phyloP scores from a whole-genome alignment of 208 protist genomes.

The Porcisia hertigi region DNA sequence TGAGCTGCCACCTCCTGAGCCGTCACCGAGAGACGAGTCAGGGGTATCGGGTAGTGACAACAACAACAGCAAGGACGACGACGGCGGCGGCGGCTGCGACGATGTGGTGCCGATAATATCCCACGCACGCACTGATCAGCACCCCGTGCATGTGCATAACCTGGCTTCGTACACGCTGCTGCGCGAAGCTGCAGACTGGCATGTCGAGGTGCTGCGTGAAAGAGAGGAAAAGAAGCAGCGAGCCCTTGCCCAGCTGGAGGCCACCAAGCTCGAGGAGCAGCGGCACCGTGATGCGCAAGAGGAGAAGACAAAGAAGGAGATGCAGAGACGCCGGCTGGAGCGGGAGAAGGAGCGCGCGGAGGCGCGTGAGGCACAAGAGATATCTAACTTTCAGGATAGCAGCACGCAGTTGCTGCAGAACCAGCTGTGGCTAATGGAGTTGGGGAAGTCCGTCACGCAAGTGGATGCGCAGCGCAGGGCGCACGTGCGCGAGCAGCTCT shows the following conservation, averaged over 20 bases:
- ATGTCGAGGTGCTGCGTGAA: constrained; percentile 21
- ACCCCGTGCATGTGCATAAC: constrained; percentile 26
- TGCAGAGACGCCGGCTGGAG: constrained; percentile 13
- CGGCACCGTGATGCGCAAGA: constrained; percentile 20
- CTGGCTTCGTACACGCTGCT: constrained; percentile 19
- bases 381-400: constrained; percentile 21
- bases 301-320: constrained; percentile 15
- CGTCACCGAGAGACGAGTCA: too few relatives aligned
- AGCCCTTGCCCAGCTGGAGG: constrained; percentile 23
- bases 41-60: too few relatives aligned
- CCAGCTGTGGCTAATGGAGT: constrained; percentile 27
- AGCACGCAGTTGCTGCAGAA: constrained; percentile 20
- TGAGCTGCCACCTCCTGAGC: neutral
- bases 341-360: constrained; percentile 20
- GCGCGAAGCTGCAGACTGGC: constrained; percentile 33
- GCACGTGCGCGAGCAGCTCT: constrained; percentile 13
- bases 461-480: constrained; percentile 13
- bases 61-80: too few relatives aligned
- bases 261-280: constrained; percentile 25
- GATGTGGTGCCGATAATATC: neutral
- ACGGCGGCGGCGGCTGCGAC: too few relatives aligned
- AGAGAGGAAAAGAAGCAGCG: constrained; percentile 20
- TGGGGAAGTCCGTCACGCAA: constrained; percentile 7
- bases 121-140: neutral
- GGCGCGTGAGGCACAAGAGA: constrained; percentile 8